Base-by-base conservation (phyloP, 2,329 filamentous ascomycete species). In the Aspergillus caelatus region DNA sequence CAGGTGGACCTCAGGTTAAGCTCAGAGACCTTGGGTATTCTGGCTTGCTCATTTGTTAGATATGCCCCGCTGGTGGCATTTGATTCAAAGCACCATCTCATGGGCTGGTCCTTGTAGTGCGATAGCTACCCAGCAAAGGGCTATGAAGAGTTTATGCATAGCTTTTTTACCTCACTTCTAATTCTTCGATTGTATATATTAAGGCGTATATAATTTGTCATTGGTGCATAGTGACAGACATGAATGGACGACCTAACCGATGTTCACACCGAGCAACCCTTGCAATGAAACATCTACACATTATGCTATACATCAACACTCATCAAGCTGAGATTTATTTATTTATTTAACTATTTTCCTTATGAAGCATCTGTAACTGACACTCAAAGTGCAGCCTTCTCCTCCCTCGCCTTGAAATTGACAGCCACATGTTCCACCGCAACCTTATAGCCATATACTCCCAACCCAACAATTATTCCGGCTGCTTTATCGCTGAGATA, bases 401-500 rank as follows among this genome's bases (percentile, higher is more conserved):
- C 70, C 62, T 74, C 71, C 68, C 69, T 68, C 56, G 72, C 67
- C 68, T 74, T 73, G 41, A 78, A 75, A 68, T 79, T 80, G 64
- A 73, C 68, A 59, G 71, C 75, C 57, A 80, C 78, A 74, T 79
- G 81, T 73, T 89, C 86, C 61, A 90, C 75, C 0, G 88, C 87
- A 30, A 84, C 86, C 59, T 81, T 81, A 70, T 90, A 90, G 43
- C 88, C 87, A 74, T 81, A 88, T 19, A 82, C 82, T 0, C 88
- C 88, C 74, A 94, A 68, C 0, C 91, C 91, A 68, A 88, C 89
- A 62, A 94, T 88, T 10, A 93, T 88, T 0, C 88, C 91, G 30
- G 85, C 84, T 0, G 91, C 91, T 81, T 93, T 93, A 74, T 94
- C 91, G 68, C 86, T 88, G 67, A 94, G 80, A 71, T 90, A 93